phyloP scores from a whole-genome alignment of 1,284 basidiomycete species.

The Pseudozyma pruni region DNA sequence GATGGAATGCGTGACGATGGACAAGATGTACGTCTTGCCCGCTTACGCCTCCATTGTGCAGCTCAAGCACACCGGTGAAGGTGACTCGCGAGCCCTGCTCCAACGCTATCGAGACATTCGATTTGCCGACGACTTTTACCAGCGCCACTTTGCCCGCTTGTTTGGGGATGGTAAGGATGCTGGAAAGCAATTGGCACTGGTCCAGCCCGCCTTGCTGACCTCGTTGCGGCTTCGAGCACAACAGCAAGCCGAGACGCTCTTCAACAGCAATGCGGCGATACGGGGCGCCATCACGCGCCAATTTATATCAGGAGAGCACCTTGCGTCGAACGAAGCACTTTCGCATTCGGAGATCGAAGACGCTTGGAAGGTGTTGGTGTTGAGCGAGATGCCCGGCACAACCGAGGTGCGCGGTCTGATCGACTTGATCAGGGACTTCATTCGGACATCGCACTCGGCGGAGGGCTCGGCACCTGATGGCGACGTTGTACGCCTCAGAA shows the following conservation, averaged over 20 bases:
- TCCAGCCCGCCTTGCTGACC: constrained; percentile 24
- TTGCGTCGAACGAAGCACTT: background rate
- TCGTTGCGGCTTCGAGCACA: constrained; percentile 20
- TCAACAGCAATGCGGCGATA: constrained; percentile 6
- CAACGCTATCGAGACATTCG: constrained; percentile 20
- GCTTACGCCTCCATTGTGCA: constrained; percentile 18
- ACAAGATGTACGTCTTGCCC: constrained; percentile 72
- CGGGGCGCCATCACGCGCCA: constrained; percentile 4
- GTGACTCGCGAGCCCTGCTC: constrained; percentile 1
- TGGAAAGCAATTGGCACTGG: constrained; percentile 8
- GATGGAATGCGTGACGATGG: constrained; percentile 86
- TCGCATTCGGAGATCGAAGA: background rate
- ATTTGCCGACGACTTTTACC: constrained; percentile 36
- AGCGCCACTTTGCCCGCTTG: constrained; percentile 6
- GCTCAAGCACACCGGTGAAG: constrained; percentile 1
- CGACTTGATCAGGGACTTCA: constrained; percentile 10
- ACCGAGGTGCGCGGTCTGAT: constrained; percentile 21
- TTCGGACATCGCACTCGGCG: background rate
- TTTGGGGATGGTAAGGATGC: background rate
- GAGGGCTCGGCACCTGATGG: background rate
- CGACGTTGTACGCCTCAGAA: background rate
- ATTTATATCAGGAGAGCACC: constrained; percentile 1
- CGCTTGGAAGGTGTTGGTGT: constrained; percentile 13
- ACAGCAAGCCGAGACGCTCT: constrained; percentile 3
- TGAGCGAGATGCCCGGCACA: constrained; percentile 18